Evolutionary conservation across 2,329 filamentous ascomycete genomes (phyloP).

Genomic region (Didymella segeticola): DNA sequence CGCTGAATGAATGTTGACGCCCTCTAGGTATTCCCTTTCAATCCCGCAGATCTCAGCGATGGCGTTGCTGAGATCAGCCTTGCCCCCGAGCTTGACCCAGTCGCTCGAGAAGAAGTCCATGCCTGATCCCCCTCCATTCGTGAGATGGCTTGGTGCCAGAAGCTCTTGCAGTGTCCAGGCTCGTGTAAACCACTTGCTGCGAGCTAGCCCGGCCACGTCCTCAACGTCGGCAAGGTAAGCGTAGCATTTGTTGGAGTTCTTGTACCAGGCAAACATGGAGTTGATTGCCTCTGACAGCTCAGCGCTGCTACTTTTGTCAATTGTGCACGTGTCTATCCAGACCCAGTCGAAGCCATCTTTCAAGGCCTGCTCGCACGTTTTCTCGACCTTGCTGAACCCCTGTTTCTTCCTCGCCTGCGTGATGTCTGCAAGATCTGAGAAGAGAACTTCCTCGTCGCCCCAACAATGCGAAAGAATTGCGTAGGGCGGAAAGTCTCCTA

Average conservation of each 20-base stretch:
- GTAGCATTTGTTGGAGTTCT: conserved; percentile 19
- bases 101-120: conserved; percentile 19
- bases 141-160: conserved; percentile 17
- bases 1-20: conserved; percentile 1
- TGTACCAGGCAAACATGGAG: conserved; percentile 30
- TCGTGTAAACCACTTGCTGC: conserved; percentile 22
- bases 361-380: conserved; percentile 14
- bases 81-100: conserved; percentile 17
- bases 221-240: conserved; percentile 22
- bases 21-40: conserved; percentile 4
- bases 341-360: conserved; percentile 11
- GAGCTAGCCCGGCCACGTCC: neutral
- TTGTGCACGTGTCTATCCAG: conserved; percentile 32
- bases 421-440: conserved; percentile 21
- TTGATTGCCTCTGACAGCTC: conserved; percentile 26
- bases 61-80: neutral
- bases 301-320: conserved; percentile 28
- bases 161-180: conserved; percentile 33
- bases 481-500: conserved; percentile 18
- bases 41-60: conserved; percentile 16
- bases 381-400: conserved; percentile 27
- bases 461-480: conserved; percentile 30
- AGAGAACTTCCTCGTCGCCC: conserved; percentile 20
- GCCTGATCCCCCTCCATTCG: neutral
- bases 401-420: conserved; percentile 13